These are phyloP conservation scores for Citrus sinensis DNA, from an alignment of 345 rosid species.

Conservation along the genomic window DNA sequence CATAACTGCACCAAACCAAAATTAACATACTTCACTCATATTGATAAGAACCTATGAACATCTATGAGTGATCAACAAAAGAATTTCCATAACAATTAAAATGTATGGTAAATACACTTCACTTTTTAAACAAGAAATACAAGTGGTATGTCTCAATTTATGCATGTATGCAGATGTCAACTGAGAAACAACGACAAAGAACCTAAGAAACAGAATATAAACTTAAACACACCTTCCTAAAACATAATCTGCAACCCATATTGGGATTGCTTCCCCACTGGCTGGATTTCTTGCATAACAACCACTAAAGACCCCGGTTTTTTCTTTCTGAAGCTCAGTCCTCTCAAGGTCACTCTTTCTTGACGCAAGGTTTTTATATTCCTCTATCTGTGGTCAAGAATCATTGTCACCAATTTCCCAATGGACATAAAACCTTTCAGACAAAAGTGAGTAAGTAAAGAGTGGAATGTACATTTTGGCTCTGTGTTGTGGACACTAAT, in stretches of 20 bases:
- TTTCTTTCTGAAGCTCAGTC: conserved; percentile 95
- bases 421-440: conserved; percentile 2
- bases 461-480: conserved; percentile 42
- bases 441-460: not conserved
- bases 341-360: conserved; percentile 94
- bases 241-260: conserved; percentile 96
- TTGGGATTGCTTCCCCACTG: conserved; percentile 76
- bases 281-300: conserved; percentile 81
- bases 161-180: conserved; percentile 1
- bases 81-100: not conserved
- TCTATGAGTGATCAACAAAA: not conserved
- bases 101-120: not conserved
- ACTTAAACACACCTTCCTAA: conserved; percentile 55
- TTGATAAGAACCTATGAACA: not conserved
- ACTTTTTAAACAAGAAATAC: not conserved
- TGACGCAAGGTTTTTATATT: conserved; percentile 70
- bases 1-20: conserved; percentile 55
- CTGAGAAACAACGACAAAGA: not conserved
- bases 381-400: conserved; percentile 59
- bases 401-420: not conserved
- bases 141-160: not conserved
- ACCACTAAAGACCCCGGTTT: conserved; percentile 85
- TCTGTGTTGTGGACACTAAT: conserved; percentile 47
- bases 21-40: not conserved
- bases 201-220: not conserved